phyloP scores from a whole-genome alignment of 306 rosid genomes.

The Cucumis hystrix region DNA sequence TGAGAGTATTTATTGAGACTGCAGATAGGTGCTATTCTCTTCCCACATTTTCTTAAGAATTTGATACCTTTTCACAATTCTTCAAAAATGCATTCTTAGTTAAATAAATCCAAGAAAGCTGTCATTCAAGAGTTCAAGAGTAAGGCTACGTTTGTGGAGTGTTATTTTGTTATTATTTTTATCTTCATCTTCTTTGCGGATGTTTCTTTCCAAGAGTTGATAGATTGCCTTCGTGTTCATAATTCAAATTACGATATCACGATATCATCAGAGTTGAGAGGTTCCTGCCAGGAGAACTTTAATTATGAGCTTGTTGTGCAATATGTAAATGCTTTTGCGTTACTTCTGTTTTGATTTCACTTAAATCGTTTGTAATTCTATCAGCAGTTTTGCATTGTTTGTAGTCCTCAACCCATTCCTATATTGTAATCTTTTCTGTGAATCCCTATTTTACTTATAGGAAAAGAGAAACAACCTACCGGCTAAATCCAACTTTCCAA shows the following conservation, averaged over 20 bases:
- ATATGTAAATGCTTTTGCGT: neutral
- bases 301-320: neutral
- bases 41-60: neutral
- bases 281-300: neutral
- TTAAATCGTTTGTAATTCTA: neutral
- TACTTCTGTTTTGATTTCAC: neutral
- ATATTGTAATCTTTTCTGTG: neutral
- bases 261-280: neutral
- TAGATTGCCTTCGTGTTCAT: neutral
- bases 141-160: neutral
- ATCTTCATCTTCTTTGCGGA: neutral
- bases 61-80: neutral
- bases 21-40: slow-evolving; percentile 39
- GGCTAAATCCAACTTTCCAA: slow-evolving; percentile 63
- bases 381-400: neutral
- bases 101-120: neutral
- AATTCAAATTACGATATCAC: neutral
- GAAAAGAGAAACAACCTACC: slow-evolving; percentile 70
- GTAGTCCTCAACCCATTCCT: neutral
- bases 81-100: neutral
- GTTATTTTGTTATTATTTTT: neutral
- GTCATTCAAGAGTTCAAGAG: neutral
- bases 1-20: slow-evolving; percentile 62
- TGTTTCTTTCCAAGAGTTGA: neutral
- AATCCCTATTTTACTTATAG: slow-evolving; percentile 26